Base-by-base conservation (phyloP, 2,329 filamentous ascomycete species). In the Aspergillus sp. region DNA sequence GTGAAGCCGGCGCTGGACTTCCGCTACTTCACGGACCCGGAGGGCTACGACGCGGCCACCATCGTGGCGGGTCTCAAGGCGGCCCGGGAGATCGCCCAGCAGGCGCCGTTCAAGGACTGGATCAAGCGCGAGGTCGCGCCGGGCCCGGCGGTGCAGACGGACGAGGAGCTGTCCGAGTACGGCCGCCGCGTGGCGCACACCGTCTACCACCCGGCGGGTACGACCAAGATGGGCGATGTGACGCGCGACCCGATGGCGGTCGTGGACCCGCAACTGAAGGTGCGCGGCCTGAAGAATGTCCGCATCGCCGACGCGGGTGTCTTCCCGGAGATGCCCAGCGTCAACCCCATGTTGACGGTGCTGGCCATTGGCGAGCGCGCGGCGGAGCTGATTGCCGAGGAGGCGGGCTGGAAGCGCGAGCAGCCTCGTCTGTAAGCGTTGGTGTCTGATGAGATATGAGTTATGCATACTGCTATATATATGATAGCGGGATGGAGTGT, bases 331-430 rank as follows among this genome's bases (percentile, higher is more conserved):
- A 95, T 96, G 84, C 81, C 88, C 43, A 88, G 83, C 49, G 88
- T 94, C 70, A 96, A 96, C 77, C 91, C 89, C 54, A 94, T 96
- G 91, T 77, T 96, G 67, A 96, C 91, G 1, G 91, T 96, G 4
- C 73, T 96, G 67, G 87, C 84, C 49, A 84, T 95, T 64, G 91
- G 89, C 6, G 91, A 96, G 82, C 81, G 88, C 52, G 87, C 85
- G 5, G 91, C 91, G 0, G 91, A 96, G 79, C 72, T 96, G 70
- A 87, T 96, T 68, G 87, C 87, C 25, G 80, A 86, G 68, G 85
- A 90, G 60, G 88, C 83, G 53, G 84, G 84, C 17, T 88, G 85
- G 85, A 83, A 76, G 67, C 79, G 78, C 55, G 67, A 79, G 64
- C 75, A 81, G 70, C 73, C 80, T 50, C 62, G 57, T 49, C 57